Conservation (phyloP, 768 basidiomycete species). For the Amanita muscaria region DNA sequence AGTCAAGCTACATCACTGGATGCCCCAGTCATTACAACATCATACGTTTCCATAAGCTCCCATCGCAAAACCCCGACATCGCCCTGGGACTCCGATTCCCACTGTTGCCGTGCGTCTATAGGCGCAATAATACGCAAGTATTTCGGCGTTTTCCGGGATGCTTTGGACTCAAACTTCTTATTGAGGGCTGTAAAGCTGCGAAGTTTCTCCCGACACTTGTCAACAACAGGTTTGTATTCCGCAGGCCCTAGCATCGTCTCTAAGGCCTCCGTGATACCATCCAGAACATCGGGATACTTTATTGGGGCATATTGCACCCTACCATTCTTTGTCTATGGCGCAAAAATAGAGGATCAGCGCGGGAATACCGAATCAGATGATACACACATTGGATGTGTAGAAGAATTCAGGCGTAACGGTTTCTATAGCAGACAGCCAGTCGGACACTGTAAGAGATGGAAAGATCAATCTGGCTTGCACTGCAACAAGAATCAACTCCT, state of each 20-base stretch:
- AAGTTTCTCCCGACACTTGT: slow-evolving; percentile 11
- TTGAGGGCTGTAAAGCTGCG: slow-evolving; percentile 6
- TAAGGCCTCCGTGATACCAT: slow-evolving; percentile 8
- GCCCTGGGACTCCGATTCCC: slow-evolving; percentile 7
- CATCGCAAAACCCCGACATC: slow-evolving; percentile 10
- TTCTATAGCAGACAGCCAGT: slow-evolving; percentile 7
- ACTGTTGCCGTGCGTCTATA: slow-evolving; percentile 1
- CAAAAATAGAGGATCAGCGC: slow-evolving; percentile 7
- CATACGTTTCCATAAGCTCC: slow-evolving; percentile 4
- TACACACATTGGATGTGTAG: slow-evolving; percentile 8
- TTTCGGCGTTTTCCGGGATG: not conserved
- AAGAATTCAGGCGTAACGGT: slow-evolving; percentile 8
- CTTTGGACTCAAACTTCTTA: not conserved
- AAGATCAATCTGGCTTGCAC: slow-evolving; percentile 9
- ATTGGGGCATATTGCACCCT: slow-evolving; percentile 8
- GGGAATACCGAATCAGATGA: not conserved
- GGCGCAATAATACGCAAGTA: slow-evolving; percentile 8
- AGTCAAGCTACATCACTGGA: slow-evolving; percentile 2
- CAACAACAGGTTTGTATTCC: slow-evolving; percentile 7
- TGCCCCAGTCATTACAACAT: slow-evolving; percentile 2
- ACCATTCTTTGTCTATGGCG: slow-evolving; percentile 7
- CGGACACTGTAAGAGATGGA: slow-evolving; percentile 3
- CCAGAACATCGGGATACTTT: slow-evolving; percentile 7
- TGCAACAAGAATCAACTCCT: slow-evolving; percentile 12
- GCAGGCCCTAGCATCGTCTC: slow-evolving; percentile 6